phyloP scores from a whole-genome alignment of 1,284 basidiomycete species.

The Ustilago sp. region DNA sequence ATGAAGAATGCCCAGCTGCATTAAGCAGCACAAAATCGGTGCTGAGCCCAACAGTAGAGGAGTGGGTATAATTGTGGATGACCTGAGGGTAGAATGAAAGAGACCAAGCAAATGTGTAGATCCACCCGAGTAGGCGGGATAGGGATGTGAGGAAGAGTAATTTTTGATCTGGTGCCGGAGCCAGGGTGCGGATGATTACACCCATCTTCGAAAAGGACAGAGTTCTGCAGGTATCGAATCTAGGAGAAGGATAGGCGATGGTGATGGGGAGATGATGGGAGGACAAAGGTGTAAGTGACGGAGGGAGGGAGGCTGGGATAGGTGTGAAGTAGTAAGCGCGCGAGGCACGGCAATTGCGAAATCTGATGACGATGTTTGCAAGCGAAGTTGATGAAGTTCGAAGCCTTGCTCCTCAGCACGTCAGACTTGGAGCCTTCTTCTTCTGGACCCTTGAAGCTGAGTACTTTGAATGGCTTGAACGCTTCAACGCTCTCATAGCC shows the following conservation, averaged over 20 bases:
- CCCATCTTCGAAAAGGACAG: slow-evolving; percentile 7
- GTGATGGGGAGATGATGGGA: background rate
- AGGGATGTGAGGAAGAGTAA: slow-evolving; percentile 23
- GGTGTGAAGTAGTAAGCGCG: background rate
- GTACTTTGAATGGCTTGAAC: no score
- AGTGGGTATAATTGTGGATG: slow-evolving; percentile 39
- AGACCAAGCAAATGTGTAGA: slow-evolving; percentile 61
- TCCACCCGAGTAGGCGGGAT: slow-evolving; percentile 61
- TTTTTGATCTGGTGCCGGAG: background rate
- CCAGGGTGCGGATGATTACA: slow-evolving; percentile 3
- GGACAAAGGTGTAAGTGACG: no score
- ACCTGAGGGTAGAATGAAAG: slow-evolving; percentile 65
- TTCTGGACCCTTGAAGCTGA: no score
- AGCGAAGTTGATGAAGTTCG: background rate
- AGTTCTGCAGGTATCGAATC: background rate
- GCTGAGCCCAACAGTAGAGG: slow-evolving; percentile 50
- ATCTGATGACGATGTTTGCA: background rate
- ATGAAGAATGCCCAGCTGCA: slow-evolving; percentile 55
- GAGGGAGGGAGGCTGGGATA: background rate
- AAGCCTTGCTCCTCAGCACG: background rate
- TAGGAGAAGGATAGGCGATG: background rate
- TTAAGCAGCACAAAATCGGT: slow-evolving; percentile 62
- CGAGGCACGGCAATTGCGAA: background rate
- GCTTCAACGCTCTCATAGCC: no score
- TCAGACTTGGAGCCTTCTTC: no score